phyloP scores from a whole-genome alignment of 352 stramenopile species.

The Plasmopara halstedii region DNA sequence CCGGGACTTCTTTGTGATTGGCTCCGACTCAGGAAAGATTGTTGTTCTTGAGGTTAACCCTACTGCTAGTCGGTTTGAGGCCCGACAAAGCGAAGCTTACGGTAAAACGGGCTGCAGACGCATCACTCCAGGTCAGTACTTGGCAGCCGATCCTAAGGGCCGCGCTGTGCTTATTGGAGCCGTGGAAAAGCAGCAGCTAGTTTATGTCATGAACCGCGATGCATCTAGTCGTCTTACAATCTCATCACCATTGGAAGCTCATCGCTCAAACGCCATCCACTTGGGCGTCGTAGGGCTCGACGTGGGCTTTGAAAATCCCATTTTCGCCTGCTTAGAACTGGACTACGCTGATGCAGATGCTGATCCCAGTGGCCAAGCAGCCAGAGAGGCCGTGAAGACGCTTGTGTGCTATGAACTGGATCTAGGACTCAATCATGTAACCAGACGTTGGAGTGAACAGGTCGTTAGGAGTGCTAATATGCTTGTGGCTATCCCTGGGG shows the following conservation, averaged over 20 bases:
- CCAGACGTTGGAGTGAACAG: conserved; percentile 89
- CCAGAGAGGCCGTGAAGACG: conserved; percentile 84
- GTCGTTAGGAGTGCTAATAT: conserved; percentile 89
- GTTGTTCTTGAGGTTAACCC: conserved; percentile 93
- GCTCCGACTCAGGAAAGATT: conserved; percentile 94
- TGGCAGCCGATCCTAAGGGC: conserved; percentile 95
- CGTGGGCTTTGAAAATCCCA: conserved; percentile 98
- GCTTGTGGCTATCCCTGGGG: conserved; percentile 86
- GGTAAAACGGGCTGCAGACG: conserved; percentile 95
- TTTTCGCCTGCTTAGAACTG: conserved; percentile 96
- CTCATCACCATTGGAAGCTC: conserved; percentile 97
- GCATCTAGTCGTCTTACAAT: conserved; percentile 92
- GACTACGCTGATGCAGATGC: conserved; percentile 90
- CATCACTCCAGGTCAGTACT: conserved; percentile 96
- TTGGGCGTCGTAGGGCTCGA: conserved; percentile 94
- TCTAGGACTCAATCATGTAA: conserved; percentile 99
- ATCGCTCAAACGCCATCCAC: conserved; percentile 93
- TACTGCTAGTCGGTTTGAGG: conserved; percentile 60
- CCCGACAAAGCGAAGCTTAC: conserved; percentile 92
- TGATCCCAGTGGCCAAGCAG: conserved; percentile 62
- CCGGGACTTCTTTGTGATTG: conserved; percentile 95
- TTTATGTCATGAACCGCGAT: conserved; percentile 99
- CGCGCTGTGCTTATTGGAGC: conserved; percentile 94
- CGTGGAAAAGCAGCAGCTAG: conserved; percentile 99
- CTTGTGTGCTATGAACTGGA: conserved; percentile 99